Base-by-base conservation (phyloP, 2,329 filamentous ascomycete species). In the Xylariaceae sp. region DNA sequence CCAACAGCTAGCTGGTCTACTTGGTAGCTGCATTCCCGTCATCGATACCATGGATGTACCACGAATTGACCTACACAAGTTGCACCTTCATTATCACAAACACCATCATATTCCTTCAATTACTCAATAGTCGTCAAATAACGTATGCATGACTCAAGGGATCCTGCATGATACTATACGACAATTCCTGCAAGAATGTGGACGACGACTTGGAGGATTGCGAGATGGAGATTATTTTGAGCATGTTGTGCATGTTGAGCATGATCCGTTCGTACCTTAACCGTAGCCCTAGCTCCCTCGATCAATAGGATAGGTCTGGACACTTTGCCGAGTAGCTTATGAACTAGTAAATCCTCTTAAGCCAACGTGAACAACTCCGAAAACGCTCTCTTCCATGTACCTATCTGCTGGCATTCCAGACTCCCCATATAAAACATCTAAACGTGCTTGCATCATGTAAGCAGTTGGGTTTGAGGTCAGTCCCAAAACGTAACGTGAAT, bases 251-350 rank as follows among this genome's bases (percentile, higher is more conserved):
- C 14, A 46, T 31, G 33, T 7, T 31, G 28, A 43, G 21, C 12
- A 45, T 23, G 21, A 47, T 31, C 36, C n/a, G 46, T 31, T 28
- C 28, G 24, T 49, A 36, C n/a, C 33, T 19, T n/a, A n/a, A n/a
- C n/a, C n/a, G n/a, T n/a, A n/a, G n/a, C n/a, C n/a, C n/a, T n/a
- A n/a, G n/a, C n/a, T n/a, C n/a, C n/a, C n/a, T n/a, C n/a, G n/a
- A n/a, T n/a, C n/a, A n/a, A 41, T 16, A 6, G n/a, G 6, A 28
- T 19, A 8, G 37, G 37, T 57, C 57, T 60, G 50, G 39, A 33
- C 40, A 43, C 49, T 58, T 24, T 24, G 45, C 45, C 41, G 41
- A 53, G 29, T 8, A 19, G 21, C 34, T 44, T 45, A 26, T 19
- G 12, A 36, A 47, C 33, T 28, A 26, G 21, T 34, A 16, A 36